These are phyloP conservation scores for Cryphonectria japonica DNA, from an alignment of 2,329 filamentous ascomycete species.

Conservation along the genomic window DNA sequence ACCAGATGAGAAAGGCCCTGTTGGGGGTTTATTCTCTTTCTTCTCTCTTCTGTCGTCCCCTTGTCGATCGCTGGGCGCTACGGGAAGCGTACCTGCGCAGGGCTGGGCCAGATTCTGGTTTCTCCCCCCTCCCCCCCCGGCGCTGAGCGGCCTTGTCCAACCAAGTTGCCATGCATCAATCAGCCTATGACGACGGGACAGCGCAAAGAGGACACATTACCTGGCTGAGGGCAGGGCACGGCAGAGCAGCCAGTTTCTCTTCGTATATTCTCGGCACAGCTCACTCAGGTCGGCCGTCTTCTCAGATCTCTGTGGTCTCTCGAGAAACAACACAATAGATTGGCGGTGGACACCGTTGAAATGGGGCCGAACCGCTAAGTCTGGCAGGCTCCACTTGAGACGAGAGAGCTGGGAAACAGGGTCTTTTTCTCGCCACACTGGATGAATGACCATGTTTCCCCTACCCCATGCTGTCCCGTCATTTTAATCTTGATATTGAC, in stretches of 20 bases:
- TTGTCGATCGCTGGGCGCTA: background rate
- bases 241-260: background rate
- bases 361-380: background rate
- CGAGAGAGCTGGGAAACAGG: background rate
- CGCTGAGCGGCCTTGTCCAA: background rate
- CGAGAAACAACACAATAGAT: constrained; percentile 5
- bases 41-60: background rate
- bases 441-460: background rate
- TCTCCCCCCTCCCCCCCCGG: no score
- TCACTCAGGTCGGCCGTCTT: background rate
- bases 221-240: background rate
- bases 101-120: background rate
- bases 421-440: background rate
- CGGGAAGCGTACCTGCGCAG: constrained; percentile 14
- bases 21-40: background rate
- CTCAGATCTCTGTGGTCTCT: background rate
- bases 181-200: background rate
- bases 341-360: constrained; percentile 11
- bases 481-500: background rate
- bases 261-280: background rate
- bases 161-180: background rate
- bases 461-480: background rate
- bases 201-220: background rate
- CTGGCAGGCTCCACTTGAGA: constrained; percentile 8
- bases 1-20: constrained; percentile 16